Conservation (phyloP, 306 rosid genomes). For the Cyclanthera cordifolia region DNA sequence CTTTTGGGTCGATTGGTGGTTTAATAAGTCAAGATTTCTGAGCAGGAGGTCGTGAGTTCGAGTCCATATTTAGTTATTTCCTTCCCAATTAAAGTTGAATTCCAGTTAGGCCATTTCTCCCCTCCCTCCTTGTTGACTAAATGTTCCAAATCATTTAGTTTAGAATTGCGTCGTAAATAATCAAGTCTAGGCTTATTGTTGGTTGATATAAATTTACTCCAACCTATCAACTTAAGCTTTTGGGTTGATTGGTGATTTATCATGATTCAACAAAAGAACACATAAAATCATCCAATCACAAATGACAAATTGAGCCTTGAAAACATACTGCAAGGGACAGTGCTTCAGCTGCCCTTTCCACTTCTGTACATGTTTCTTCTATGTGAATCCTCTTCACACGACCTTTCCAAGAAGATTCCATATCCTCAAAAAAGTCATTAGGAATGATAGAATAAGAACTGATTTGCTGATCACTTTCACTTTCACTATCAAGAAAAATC, state of each 20-base stretch:
- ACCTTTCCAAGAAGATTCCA: constrained; percentile 83
- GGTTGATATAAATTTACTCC: no score
- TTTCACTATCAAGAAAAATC: constrained; percentile 58
- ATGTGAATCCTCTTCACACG: constrained; percentile 76
- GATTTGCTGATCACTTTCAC: constrained; percentile 51
- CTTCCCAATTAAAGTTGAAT: no score
- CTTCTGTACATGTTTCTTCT: constrained; percentile 48
- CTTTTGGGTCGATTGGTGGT: no score
- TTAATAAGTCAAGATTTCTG: no score
- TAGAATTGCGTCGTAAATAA: neutral
- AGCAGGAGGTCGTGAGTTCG: no score
- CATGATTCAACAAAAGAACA: neutral
- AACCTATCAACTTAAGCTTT: no score
- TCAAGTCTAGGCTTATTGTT: neutral
- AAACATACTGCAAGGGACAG: constrained; percentile 63
- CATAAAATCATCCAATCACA: neutral
- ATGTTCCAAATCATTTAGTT: neutral
- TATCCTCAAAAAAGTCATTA: constrained; percentile 70
- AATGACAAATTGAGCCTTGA: constrained; percentile 11
- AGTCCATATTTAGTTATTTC: no score
- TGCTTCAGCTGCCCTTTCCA: constrained; percentile 64
- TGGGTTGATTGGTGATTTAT: no score
- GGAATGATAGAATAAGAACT: constrained; percentile 64
- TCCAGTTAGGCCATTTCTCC: no score
- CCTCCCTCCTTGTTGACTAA: neutral